Percentiles rank a stretch among this genome's conserved stretches.
Evolutionary conservation across 2,329 filamentous ascomycete species (phyloP).

Genomic region (Decorospora gaudefroyi): DNA sequence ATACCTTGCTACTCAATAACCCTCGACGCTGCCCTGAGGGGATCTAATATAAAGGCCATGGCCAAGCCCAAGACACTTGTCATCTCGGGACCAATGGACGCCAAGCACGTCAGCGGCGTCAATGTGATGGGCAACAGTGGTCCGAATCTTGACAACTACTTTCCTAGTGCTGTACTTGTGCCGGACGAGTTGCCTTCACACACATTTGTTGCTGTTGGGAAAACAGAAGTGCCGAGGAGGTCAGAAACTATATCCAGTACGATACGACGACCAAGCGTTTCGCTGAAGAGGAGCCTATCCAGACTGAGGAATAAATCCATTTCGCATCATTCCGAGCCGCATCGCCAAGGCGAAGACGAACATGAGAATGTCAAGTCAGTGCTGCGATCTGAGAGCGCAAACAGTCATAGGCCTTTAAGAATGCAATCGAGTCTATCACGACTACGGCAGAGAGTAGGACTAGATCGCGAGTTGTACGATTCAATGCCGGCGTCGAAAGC

Average conservation of each 20-base stretch:
- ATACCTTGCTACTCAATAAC: conserved; percentile 11
- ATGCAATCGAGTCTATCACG: conserved; percentile 28
- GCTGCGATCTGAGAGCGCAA: conserved; percentile 7
- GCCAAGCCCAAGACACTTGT: conserved; percentile 30
- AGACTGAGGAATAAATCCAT: conserved; percentile 25
- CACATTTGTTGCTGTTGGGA: conserved; percentile 29
- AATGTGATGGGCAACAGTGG: conserved; percentile 29
- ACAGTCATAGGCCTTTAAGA: conserved; percentile 9
- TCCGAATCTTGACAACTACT: conserved; percentile 27
- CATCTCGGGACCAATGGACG: conserved; percentile 43
- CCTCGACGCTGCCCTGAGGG: conserved; percentile 7
- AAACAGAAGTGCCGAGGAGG: conserved; percentile 32
- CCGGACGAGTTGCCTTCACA: conserved; percentile 38
- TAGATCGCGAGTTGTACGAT: conserved; percentile 15
- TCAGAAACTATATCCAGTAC: conserved; percentile 34
- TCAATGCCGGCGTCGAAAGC: not conserved
- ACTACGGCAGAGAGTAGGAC: conserved; percentile 23
- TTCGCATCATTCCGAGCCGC: conserved; percentile 22
- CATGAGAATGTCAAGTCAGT: conserved; percentile 3
- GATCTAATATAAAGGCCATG: conserved; percentile 15
- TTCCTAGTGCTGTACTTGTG: conserved; percentile 22
- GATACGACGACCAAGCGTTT: conserved; percentile 33
- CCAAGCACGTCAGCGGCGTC: conserved; percentile 41
- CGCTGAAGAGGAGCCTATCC: conserved; percentile 35
- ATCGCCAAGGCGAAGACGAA: conserved; percentile 7